Evolutionary conservation across 305 asterid genomes (phyloP).

Genomic region (Solanum hybrid): DNA sequence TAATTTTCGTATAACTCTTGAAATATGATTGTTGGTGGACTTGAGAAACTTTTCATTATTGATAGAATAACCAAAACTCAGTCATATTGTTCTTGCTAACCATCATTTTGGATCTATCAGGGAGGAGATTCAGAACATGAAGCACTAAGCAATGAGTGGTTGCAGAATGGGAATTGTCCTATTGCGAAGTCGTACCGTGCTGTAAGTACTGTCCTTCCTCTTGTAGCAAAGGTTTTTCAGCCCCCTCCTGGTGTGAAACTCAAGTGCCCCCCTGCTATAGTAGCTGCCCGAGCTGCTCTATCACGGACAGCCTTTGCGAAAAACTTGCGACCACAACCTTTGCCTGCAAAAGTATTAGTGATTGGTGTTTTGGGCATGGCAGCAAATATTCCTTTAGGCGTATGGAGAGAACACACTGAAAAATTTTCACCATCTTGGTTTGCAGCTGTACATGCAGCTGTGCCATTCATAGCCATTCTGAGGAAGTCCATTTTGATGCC

Average conservation of each 20-base stretch:
- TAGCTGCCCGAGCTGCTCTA: slow-evolving; percentile 76
- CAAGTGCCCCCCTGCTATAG: slow-evolving; percentile 60
- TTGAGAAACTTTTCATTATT: neutral
- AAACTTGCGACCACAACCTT: slow-evolving; percentile 76
- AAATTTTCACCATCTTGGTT: slow-evolving; percentile 68
- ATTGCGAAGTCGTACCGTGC: slow-evolving; percentile 86
- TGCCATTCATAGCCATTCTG: slow-evolving; percentile 62
- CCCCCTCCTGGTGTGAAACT: slow-evolving; percentile 70
- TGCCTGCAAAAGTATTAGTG: slow-evolving; percentile 55
- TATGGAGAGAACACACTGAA: slow-evolving; percentile 70
- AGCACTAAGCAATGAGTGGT: slow-evolving; percentile 75
- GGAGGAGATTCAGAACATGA: slow-evolving; percentile 54
- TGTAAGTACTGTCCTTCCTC: slow-evolving; percentile 63
- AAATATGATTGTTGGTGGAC: neutral
- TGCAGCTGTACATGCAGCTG: slow-evolving; percentile 67
- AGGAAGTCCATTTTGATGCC: slow-evolving; percentile 69
- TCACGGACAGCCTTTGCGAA: slow-evolving; percentile 72
- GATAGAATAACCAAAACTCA: neutral
- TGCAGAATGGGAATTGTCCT: slow-evolving; percentile 77
- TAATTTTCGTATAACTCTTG: neutral
- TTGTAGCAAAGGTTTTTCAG: slow-evolving; percentile 67
- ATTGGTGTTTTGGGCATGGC: slow-evolving; percentile 74
- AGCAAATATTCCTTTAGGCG: slow-evolving; percentile 56
- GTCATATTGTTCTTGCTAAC: neutral
- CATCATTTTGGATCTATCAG: slow-evolving; percentile 24